A percentile compares a stretch with the other conserved stretches of the same genome.
phyloP scores from a whole-genome alignment of 805 yeast species.

The Suhomyces xylopsoci region DNA sequence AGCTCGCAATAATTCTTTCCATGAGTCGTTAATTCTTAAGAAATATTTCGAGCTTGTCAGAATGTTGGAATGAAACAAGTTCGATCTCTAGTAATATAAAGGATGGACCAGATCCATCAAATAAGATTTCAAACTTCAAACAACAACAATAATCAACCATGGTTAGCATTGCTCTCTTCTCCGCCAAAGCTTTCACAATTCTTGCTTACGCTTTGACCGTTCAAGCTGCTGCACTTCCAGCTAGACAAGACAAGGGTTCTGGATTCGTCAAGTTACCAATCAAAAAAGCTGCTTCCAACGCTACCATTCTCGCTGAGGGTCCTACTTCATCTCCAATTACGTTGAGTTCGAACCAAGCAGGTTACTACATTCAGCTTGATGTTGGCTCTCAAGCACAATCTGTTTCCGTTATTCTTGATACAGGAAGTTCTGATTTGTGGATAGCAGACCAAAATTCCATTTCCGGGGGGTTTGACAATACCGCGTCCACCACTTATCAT shows the following conservation, averaged over 20 bases:
- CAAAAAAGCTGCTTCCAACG: background rate
- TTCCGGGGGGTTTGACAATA: conserved; percentile 19
- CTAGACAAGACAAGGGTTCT: background rate
- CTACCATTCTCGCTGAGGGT: background rate
- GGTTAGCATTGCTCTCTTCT: background rate
- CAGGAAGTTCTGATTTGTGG: conserved; percentile 12
- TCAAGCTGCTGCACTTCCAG: background rate
- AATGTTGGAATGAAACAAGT: background rate
- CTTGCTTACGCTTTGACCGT: background rate
- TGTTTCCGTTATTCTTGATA: conserved; percentile 11
- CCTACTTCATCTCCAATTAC: background rate
- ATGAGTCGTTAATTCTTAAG: background rate
- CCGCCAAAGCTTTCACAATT: background rate
- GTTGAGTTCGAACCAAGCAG: background rate
- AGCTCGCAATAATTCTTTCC: background rate
- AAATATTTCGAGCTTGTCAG: background rate
- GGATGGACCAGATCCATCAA: background rate
- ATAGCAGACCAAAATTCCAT: background rate
- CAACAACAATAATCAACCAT: background rate
- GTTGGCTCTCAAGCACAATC: conserved; percentile 9
- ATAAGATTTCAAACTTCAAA: background rate
- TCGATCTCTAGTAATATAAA: background rate
- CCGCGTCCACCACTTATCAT: conserved; percentile 7
- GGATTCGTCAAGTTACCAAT: background rate
- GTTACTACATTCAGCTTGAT: conserved; percentile 4